Base-by-base conservation (phyloP, 352 stramenopile genomes). In the Phytophthora tubulina region DNA sequence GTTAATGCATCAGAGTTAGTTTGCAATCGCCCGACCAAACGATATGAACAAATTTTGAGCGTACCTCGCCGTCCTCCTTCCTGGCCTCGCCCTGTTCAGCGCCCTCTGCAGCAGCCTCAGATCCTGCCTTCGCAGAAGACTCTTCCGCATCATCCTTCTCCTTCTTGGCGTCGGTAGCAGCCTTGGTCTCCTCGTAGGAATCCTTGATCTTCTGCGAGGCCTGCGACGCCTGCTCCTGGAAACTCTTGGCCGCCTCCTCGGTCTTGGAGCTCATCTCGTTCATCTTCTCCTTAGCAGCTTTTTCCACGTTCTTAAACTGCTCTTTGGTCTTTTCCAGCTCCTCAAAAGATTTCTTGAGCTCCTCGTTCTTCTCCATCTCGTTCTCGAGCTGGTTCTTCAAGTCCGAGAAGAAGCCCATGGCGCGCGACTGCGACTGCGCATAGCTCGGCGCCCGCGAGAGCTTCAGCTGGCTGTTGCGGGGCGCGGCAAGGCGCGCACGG, bases 351-450 rank as follows among this genome's bases (percentile, higher is more conserved):
- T 93, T 91, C 62, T 92, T 92, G 58, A 92, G 74, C 77, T 92
- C 84, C 64, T 90, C 81, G 64, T 92, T 92, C 76, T 93, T 93
- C 50, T 92, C 84, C 61, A 94, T 79, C 70, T 95, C 88, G 52
- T 79, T 87, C 70, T 93, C 89, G 39, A 94, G 75, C 61, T 92
- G 85, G 58, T 93, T 91, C 75, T 92, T 94, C 44, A 93, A 56
- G 62, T 94, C 81, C 51, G 82, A 88, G 63, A 92, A 93, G 73
- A 93, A 88, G 21, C 86, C 84, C 81, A 93, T 88, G 4, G 72
- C 41, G 21, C 86, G 85, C 35, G 63, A 67, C 81, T 91, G 84
- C 17, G 36, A 57, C 30, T 68, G 70, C 6, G 50, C 38, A 42
- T 70, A 49, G 3, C 4, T 45, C 27, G 36, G 7, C 33, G 30